Conservation (phyloP, 2,329 filamentous ascomycete species). For the Fusarium tricinctum region DNA sequence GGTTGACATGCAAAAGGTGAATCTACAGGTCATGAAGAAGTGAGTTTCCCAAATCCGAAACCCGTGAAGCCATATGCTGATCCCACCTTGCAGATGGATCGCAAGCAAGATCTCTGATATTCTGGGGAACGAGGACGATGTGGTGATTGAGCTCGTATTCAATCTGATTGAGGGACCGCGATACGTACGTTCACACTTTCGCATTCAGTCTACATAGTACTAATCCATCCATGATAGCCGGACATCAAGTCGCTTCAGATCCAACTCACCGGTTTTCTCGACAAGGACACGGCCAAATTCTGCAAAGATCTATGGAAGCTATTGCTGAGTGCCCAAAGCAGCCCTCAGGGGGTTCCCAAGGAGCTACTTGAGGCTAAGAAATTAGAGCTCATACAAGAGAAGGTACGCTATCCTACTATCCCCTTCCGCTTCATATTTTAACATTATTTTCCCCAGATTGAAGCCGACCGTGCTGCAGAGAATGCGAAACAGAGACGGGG, state of each 20-base stretch:
- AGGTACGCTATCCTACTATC: constrained; percentile 67
- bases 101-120: constrained; percentile 88
- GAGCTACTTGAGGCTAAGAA: constrained; percentile 97
- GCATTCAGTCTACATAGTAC: constrained; percentile 40
- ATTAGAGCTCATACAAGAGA: constrained; percentile 92
- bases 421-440: constrained; percentile 4
- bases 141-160: constrained; percentile 88
- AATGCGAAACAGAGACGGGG: constrained; percentile 79
- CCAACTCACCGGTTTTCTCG: constrained; percentile 92
- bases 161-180: constrained; percentile 79
- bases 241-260: constrained; percentile 97
- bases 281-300: constrained; percentile 89
- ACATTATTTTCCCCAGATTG: constrained; percentile 67
- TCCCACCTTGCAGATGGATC: constrained; percentile 81
- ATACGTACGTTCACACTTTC: constrained; percentile 71
- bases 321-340: constrained; percentile 89
- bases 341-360: constrained; percentile 91
- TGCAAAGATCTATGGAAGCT: constrained; percentile 96
- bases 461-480: constrained; percentile 85
- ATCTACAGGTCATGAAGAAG: constrained; percentile 98
- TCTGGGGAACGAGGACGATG: constrained; percentile 92
- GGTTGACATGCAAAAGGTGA: constrained; percentile 98
- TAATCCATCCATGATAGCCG: constrained; percentile 69
- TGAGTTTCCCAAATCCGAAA: constrained; percentile 59
- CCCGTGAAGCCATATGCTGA: constrained; percentile 27